Percentiles rank a stretch among this genome's conserved stretches.
phyloP scores from a whole-genome alignment of 148 eudicot species.

The Polygonum aviculare region DNA sequence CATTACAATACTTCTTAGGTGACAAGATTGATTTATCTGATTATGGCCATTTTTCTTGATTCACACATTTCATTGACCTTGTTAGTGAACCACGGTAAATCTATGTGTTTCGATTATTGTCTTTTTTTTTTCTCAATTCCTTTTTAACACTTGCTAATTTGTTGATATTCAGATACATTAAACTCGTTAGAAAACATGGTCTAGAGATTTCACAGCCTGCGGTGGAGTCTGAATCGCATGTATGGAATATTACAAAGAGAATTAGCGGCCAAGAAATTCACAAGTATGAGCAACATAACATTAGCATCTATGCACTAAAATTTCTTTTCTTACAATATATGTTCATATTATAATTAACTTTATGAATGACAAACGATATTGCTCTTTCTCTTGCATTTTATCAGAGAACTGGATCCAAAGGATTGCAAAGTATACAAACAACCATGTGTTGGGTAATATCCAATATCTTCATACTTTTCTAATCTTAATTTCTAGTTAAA shows the following conservation, averaged over 20 bases:
- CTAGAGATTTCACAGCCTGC: conserved; percentile 98
- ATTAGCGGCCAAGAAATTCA: conserved; percentile 59
- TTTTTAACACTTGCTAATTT: not conserved
- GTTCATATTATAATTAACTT: not conserved
- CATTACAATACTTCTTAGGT: too few species aligned
- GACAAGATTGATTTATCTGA: too few species aligned
- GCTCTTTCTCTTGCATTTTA: not conserved
- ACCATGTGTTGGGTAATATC: conserved; percentile 2
- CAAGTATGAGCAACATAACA: conserved; percentile 34
- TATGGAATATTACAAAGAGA: conserved; percentile 74
- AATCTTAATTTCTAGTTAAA: not conserved
- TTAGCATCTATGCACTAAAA: not conserved
- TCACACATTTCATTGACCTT: too few species aligned
- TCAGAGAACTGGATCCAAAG: not conserved
- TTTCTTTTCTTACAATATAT: not conserved
- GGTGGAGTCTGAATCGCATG: conserved; percentile 33
- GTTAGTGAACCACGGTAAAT: too few species aligned
- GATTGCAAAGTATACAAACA: not conserved
- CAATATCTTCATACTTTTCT: not conserved
- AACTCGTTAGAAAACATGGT: conserved; percentile 67
- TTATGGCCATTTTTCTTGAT: too few species aligned
- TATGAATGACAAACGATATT: not conserved
- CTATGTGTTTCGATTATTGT: too few species aligned
- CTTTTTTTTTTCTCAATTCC: too few species aligned
- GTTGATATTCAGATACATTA: conserved; percentile 47